These are phyloP conservation scores for Themeda triandra DNA, from an alignment of 176 grass and related monocot species.

Conservation along the genomic window DNA sequence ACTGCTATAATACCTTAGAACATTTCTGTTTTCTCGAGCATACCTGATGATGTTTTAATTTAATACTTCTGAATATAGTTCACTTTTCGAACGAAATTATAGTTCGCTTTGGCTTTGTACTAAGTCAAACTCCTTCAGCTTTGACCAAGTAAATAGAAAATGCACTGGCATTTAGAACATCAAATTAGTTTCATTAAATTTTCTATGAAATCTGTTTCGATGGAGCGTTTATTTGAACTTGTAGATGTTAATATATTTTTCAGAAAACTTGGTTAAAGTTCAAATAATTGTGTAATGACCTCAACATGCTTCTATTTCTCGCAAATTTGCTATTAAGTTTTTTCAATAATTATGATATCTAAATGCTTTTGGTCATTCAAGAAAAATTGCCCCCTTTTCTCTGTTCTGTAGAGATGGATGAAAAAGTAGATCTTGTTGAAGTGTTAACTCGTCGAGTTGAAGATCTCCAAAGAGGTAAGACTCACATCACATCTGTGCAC, in stretches of 20 bases:
- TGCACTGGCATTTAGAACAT: neutral
- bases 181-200: neutral
- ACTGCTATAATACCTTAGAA: neutral
- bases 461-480: slow-evolving; percentile 72
- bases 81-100: neutral
- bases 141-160: neutral
- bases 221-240: neutral
- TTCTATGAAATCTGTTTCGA: neutral
- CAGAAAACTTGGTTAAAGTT: neutral
- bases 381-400: slow-evolving; percentile 10
- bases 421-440: slow-evolving; percentile 42
- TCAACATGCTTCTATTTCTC: neutral
- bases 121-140: neutral
- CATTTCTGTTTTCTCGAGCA: neutral
- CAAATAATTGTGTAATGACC: neutral
- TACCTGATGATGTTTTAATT: neutral
- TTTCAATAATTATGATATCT: slow-evolving; percentile 10
- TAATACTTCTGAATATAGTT: neutral
- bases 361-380: slow-evolving; percentile 9
- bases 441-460: slow-evolving; percentile 55
- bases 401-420: slow-evolving; percentile 50
- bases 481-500: neutral
- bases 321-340: neutral
- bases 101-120: neutral
- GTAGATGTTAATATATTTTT: neutral